phyloP scores from a whole-genome alignment of 805 yeast species.

The Cyberlindnera xylosilytica region DNA sequence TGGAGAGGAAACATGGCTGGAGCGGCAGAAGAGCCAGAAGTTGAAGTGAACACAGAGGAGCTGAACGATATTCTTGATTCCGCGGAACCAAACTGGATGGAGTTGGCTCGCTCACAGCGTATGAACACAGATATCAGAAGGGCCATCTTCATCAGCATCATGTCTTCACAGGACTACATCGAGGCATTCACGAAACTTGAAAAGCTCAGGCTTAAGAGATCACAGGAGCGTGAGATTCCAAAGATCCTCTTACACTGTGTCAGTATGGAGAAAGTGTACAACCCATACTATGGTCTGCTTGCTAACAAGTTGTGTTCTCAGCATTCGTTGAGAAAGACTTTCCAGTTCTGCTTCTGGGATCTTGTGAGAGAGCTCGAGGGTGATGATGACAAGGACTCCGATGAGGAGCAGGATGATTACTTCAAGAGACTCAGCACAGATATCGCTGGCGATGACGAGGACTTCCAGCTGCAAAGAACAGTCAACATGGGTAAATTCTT shows the following conservation, averaged over 20 bases:
- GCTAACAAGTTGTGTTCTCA: constrained; percentile 74
- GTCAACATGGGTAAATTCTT: constrained; percentile 78
- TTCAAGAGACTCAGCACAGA: constrained; percentile 28
- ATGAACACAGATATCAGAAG: constrained; percentile 96
- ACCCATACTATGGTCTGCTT: constrained; percentile 84
- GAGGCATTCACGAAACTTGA: constrained; percentile 84
- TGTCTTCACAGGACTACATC: constrained; percentile 91
- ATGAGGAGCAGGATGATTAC: constrained; percentile 28
- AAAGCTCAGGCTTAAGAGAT: constrained; percentile 69
- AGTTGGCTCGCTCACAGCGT: constrained; percentile 78
- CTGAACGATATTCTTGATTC: constrained; percentile 19
- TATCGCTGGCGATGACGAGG: constrained; percentile 45
- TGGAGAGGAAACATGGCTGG: constrained; percentile 69
- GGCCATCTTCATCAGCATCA: constrained; percentile 88
- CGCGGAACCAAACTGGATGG: constrained; percentile 76
- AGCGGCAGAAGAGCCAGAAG: constrained; percentile 17
- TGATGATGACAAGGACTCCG: constrained; percentile 37
- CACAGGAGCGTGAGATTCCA: constrained; percentile 87
- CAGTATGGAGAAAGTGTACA: constrained; percentile 74
- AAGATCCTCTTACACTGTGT: constrained; percentile 83
- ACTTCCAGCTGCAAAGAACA: constrained; percentile 51
- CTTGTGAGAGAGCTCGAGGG: constrained; percentile 66
- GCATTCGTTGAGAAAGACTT: constrained; percentile 73
- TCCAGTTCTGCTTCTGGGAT: constrained; percentile 92
- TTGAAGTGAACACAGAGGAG: constrained; percentile 20